Conservation (phyloP, 306 rosid species). For the Vachellia pachyceras region DNA sequence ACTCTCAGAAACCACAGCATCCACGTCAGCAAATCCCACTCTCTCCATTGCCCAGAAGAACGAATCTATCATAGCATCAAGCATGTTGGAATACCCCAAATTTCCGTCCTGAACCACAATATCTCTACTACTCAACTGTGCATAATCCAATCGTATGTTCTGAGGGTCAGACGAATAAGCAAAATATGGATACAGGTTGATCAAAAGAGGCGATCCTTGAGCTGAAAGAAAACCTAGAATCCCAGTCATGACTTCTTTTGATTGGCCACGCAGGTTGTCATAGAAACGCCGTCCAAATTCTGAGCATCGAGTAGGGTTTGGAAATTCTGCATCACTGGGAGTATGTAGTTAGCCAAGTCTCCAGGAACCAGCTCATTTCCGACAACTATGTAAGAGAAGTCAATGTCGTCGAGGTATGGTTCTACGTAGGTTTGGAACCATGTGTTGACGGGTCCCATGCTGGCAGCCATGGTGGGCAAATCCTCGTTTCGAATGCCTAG, state of each 20-base stretch:
- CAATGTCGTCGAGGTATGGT: constrained; percentile 22
- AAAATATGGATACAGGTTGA: constrained; percentile 51
- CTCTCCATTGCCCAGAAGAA: constrained; percentile 40
- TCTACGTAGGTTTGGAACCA: constrained; percentile 43
- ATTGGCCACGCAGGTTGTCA: constrained; percentile 42
- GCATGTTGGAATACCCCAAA: constrained; percentile 32
- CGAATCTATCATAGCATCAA: constrained; percentile 47
- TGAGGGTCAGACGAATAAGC: constrained; percentile 38
- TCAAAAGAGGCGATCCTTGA: constrained; percentile 36
- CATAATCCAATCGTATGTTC: not conserved
- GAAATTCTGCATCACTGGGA: constrained; percentile 30
- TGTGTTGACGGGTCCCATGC: not conserved
- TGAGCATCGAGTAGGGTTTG: not conserved
- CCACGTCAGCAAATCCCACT: not conserved
- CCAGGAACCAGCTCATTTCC: constrained; percentile 13
- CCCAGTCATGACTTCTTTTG: not conserved
- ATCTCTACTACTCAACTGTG: not conserved
- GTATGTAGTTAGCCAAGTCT: not conserved
- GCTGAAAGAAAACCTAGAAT: constrained; percentile 29
- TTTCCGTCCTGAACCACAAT: not conserved
- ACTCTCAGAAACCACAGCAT: constrained; percentile 39
- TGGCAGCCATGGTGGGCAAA: constrained; percentile 13
- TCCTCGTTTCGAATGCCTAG: constrained; percentile 37
- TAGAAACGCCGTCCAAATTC: not conserved
- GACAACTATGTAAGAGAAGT: not conserved